A percentile compares a stretch with the other conserved stretches of the same genome.
These are phyloP conservation scores for Torulaspora indica DNA, from an alignment of 805 yeast genomes.

Conservation along the genomic window DNA sequence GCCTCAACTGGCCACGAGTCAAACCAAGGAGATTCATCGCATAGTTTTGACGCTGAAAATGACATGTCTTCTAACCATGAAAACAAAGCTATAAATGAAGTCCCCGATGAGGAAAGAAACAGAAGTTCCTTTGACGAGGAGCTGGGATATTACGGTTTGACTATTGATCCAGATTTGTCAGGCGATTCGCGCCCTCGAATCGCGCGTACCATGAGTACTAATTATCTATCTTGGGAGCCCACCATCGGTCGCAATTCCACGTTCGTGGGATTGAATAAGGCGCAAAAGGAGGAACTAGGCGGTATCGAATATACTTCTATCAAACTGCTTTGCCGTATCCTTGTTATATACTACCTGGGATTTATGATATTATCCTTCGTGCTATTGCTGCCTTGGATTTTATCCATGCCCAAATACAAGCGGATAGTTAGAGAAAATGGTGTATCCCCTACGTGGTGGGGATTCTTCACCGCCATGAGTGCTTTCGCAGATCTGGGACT, in stretches of 20 bases:
- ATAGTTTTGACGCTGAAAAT: neutral
- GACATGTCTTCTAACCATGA: constrained; percentile 4
- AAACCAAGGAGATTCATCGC: neutral
- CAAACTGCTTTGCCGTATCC: constrained; percentile 63
- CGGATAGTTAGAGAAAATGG: constrained; percentile 49
- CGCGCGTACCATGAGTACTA: constrained; percentile 44
- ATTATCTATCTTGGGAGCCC: constrained; percentile 85
- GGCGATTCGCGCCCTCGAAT: constrained; percentile 15
- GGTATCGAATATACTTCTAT: constrained; percentile 95
- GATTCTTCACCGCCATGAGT: constrained; percentile 73
- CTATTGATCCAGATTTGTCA: constrained; percentile 23
- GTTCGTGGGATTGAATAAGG: constrained; percentile 73
- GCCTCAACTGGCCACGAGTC: neutral
- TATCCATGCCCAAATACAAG: constrained; percentile 40
- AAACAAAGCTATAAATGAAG: constrained; percentile 12
- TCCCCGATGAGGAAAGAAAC: constrained; percentile 15
- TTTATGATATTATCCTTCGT: constrained; percentile 56
- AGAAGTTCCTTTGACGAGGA: constrained; percentile 27
- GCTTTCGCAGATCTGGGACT: constrained; percentile 82
- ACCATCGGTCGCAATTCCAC: constrained; percentile 91
- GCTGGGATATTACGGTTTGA: constrained; percentile 34
- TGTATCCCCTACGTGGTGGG: constrained; percentile 87
- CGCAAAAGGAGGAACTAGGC: constrained; percentile 89
- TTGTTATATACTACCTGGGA: constrained; percentile 67
- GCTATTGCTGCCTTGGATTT: constrained; percentile 60